These are phyloP conservation scores for Agrocybe praecox DNA, from an alignment of 768 basidiomycete genomes.

Conservation along the genomic window DNA sequence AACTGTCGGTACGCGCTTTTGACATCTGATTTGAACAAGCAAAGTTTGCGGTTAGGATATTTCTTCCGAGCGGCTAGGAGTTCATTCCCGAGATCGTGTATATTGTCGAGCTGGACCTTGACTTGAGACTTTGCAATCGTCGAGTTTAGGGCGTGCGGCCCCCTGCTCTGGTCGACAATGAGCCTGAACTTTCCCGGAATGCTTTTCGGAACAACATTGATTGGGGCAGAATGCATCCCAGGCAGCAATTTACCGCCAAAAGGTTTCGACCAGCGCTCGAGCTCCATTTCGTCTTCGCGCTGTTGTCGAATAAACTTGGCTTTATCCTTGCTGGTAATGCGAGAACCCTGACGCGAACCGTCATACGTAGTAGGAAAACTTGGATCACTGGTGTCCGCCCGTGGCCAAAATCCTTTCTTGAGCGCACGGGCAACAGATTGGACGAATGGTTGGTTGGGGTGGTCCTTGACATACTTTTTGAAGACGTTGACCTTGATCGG, in stretches of 20 bases:
- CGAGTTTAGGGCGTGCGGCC: slow-evolving; percentile 24
- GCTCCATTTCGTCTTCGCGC: background rate
- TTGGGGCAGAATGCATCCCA: slow-evolving; percentile 13
- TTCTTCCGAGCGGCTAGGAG: background rate
- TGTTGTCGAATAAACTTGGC: background rate
- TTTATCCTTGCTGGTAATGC: background rate
- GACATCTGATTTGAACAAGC: slow-evolving; percentile 36
- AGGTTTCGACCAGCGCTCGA: background rate
- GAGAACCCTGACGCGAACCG: background rate
- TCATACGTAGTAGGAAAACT: background rate
- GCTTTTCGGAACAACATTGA: slow-evolving; percentile 32
- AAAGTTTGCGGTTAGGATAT: background rate
- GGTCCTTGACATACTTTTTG: slow-evolving; percentile 16
- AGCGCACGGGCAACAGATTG: slow-evolving; percentile 30
- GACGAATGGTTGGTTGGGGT: slow-evolving; percentile 46
- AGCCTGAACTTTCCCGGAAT: slow-evolving; percentile 30
- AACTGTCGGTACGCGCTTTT: slow-evolving; percentile 31
- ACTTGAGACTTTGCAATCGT: slow-evolving; percentile 13
- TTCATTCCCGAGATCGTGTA: slow-evolving; percentile 6
- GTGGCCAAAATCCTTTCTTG: slow-evolving; percentile 30
- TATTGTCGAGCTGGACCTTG: slow-evolving; percentile 13
- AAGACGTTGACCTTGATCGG: slow-evolving; percentile 23
- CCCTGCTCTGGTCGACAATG: slow-evolving; percentile 35
- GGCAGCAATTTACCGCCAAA: slow-evolving; percentile 2
- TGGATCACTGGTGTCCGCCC: too few relatives aligned